Base-by-base conservation (phyloP, 106 monocot species). In the Vanilla planifolia region DNA sequence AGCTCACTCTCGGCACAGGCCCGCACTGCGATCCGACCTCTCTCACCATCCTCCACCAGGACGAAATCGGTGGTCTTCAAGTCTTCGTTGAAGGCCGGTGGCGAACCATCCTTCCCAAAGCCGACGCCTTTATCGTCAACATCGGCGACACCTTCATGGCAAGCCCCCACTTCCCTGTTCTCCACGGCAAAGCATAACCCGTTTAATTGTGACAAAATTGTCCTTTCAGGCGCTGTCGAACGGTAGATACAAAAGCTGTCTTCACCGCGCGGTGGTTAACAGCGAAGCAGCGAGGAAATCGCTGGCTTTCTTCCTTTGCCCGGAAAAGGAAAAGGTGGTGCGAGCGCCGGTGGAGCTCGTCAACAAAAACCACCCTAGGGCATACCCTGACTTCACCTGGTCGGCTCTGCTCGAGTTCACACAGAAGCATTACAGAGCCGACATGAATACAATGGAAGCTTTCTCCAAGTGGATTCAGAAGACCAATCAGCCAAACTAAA, bases 331-430 rank as follows among this genome's bases (percentile, higher is more conserved):
- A 22, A 86, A 79, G 71, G 48, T 86, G 23, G 86, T 95, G 60
- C 11, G 37, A 34, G 86, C 94, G 15, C 89, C 86, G 13, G 21
- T 6, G 15, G 58, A 59, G 47, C 59, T 95, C 14, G 68, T 86
- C n/a, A 80, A 74, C 51, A 2, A 7, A 7, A 50, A 47, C 26
- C 43, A 86, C 45, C 83, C 80, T 2, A 70, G 95, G 65, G 71
- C 34, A 3, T 94, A 89, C 64, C 94, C 94, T 8, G 94, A 94
- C 67, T 94, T 94, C 73, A 94, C 94, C 5, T 94, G 94, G 94
- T 51, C 80, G 25, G 26, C 68, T 23, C 45, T 94, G 56, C 79
- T 94, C n/a, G 83, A 86, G 53, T 94, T 94, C 86, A 94, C 94
- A 6, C 94, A 94, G 68, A 83, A 80, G 59, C 94, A 86, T 45